Evolutionary conservation across 345 rosid genomes (phyloP), one percentile per base, ranked within the genome.

Genomic region (Atalantia buxifolia): DNA sequence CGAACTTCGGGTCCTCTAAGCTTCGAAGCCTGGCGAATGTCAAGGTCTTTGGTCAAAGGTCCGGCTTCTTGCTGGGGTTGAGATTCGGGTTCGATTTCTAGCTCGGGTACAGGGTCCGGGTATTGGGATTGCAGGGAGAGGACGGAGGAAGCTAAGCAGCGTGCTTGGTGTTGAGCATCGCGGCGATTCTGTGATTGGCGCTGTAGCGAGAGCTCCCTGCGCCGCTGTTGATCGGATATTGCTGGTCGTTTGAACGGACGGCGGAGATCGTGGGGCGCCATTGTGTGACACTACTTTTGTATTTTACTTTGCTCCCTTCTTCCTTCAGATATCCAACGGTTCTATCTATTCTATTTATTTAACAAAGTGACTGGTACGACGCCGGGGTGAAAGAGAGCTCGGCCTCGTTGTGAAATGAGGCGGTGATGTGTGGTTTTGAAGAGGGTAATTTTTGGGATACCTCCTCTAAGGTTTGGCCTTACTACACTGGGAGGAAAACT

Each of bases 191-290:
- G 98, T 22, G 84, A 82, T 78, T 95, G 97, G 1, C 99, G 90
- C 80, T 84, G 91, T 50, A 95, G 85, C 7, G 98, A 93, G 31
- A 93, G 87, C 7, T 92, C 94, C 36, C 99, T 81, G 13, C 97
- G 97, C 82, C 87, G 82, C 86, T 94, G 95, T 62, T 96, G 99
- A 78, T 94, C 99, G 84, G 97, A 94, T 83, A 96, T 86, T 56
- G 89, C 87, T 22, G 91, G 88, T 76, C 90, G 86, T 79, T 96
- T 96, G 85, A 91, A 92, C 72, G 98, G 97, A 72, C 98, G 98
- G 77, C 95, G 98, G 68, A 82, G 50, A 73, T 93, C 98, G 79
- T 83, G 92, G 27, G 96, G 89, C 71, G 97, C 92, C 97, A 94
- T 93, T 33, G 53, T 13, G 21, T 9, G 38, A 38, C 70, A 28